phyloP scores from a whole-genome alignment of 495 filamentous ascomycete species.

The Penicillium longicatenatum region DNA sequence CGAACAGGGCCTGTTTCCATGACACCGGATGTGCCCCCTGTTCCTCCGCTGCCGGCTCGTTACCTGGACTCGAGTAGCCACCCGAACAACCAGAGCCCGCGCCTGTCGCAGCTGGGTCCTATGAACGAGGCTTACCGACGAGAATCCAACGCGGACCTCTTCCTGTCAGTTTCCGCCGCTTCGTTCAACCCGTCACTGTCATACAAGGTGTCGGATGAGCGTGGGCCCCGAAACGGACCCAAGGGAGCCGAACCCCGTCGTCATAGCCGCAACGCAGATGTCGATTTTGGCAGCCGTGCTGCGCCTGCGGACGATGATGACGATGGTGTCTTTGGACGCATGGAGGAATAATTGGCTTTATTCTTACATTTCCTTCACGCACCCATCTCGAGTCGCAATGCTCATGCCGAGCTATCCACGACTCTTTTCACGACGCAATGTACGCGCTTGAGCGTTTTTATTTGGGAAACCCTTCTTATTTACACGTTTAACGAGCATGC shows the following conservation, averaged over 20 bases:
- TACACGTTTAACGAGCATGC: slow-evolving; percentile 26
- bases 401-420: slow-evolving; percentile 13
- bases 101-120: slow-evolving; percentile 27
- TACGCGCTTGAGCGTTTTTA: slow-evolving; percentile 47
- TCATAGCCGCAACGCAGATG: slow-evolving; percentile 66
- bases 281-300: slow-evolving; percentile 69
- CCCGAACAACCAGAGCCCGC: slow-evolving; percentile 26
- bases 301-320: slow-evolving; percentile 84
- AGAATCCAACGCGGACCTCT: slow-evolving; percentile 38
- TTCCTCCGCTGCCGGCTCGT: slow-evolving; percentile 75
- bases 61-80: slow-evolving; percentile 42
- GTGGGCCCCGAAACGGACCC: slow-evolving; percentile 40
- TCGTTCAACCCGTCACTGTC: slow-evolving; percentile 51
- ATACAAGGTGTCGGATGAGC: slow-evolving; percentile 52
- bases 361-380: background rate
- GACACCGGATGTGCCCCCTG: slow-evolving; percentile 77
- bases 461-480: slow-evolving; percentile 32
- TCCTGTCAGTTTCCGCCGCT: slow-evolving; percentile 40
- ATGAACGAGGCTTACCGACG: slow-evolving; percentile 45
- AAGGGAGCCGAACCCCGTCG: slow-evolving; percentile 44
- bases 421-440: slow-evolving; percentile 40
- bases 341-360: slow-evolving; percentile 72
- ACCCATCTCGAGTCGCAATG: slow-evolving; percentile 1
- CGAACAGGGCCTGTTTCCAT: slow-evolving; percentile 69
- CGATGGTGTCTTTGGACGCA: slow-evolving; percentile 90